These are phyloP conservation scores for Mycena sp. DNA, from an alignment of 1,284 basidiomycete genomes.

Conservation along the genomic window DNA sequence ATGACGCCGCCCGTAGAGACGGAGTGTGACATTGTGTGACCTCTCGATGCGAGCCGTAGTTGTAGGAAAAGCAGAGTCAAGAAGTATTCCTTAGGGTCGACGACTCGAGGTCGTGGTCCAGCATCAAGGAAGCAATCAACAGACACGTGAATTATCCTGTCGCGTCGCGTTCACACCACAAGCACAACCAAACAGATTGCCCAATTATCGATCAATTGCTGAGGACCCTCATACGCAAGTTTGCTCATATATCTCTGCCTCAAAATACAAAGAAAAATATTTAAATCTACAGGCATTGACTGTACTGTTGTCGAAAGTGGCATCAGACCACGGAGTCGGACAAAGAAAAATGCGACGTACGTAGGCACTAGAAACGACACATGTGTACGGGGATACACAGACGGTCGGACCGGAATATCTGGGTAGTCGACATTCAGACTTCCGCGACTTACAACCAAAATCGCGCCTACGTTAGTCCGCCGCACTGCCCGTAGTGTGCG, in stretches of 20 bases:
- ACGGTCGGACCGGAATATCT: slow-evolving; percentile 47
- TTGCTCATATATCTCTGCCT: too few species aligned
- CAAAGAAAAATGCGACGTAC: slow-evolving; percentile 34
- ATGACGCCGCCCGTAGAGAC: too few species aligned
- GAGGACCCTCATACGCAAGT: too few species aligned
- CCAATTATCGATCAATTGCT: background rate
- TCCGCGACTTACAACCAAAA: background rate
- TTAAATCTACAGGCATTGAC: slow-evolving; percentile 46
- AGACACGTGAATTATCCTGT: background rate
- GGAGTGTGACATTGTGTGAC: too few species aligned
- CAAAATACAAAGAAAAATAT: background rate
- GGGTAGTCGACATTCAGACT: background rate
- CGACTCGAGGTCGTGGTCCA: too few species aligned
- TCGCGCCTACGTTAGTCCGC: slow-evolving; percentile 42
- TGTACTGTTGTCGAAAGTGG: slow-evolving; percentile 42
- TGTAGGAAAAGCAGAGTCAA: too few species aligned
- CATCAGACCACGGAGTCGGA: background rate
- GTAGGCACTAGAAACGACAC: slow-evolving; percentile 41
- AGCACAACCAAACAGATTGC: background rate
- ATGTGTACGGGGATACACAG: slow-evolving; percentile 45
- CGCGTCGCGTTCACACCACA: background rate
- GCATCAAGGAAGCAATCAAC: too few species aligned
- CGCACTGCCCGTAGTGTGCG: slow-evolving; percentile 50
- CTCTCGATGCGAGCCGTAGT: too few species aligned
- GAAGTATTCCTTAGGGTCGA: too few species aligned